A percentile compares a stretch with the other conserved stretches of the same genome.
Conservation (phyloP, 768 basidiomycete species). For the Boletus insuetus region DNA sequence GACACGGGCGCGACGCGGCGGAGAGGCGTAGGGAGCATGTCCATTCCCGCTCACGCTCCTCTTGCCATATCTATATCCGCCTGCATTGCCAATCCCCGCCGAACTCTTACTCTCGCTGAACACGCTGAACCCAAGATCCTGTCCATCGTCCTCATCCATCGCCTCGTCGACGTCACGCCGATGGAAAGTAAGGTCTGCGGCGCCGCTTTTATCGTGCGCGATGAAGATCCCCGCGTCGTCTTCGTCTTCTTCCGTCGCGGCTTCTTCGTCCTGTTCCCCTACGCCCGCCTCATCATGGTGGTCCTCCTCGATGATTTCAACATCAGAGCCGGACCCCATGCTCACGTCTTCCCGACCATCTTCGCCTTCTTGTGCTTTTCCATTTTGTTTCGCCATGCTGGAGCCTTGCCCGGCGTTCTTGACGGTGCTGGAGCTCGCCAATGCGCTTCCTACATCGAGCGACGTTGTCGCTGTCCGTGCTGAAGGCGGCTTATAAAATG, state of each 20-base stretch:
- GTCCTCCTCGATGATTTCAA: slow-evolving; percentile 11
- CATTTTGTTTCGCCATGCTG: neutral
- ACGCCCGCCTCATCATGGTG: neutral
- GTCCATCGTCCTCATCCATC: slow-evolving; percentile 5
- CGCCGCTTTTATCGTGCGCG: slow-evolving; percentile 16
- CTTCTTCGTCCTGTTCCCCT: slow-evolving; percentile 5
- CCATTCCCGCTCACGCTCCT: neutral
- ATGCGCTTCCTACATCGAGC: neutral
- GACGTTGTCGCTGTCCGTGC: neutral
- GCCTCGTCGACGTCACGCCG: slow-evolving; percentile 4
- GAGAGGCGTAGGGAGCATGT: neutral
- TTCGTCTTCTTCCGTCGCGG: slow-evolving; percentile 10
- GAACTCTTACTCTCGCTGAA: slow-evolving; percentile 10
- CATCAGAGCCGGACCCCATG: slow-evolving; percentile 20
- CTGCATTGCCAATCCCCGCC: neutral
- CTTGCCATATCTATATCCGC: neutral
- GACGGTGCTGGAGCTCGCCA: neutral
- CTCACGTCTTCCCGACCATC: slow-evolving; percentile 17
- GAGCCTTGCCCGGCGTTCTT: neutral
- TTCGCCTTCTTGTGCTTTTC: slow-evolving; percentile 1
- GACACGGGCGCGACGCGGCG: slow-evolving; percentile 7
- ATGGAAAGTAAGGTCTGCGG: slow-evolving; percentile 19
- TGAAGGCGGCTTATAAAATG: slow-evolving; percentile 60
- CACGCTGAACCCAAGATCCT: slow-evolving; percentile 21
- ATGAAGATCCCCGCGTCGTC: slow-evolving; percentile 17